These are phyloP conservation scores for Pyrrhoderma noxium DNA, from an alignment of 1,284 basidiomycete genomes.

Conservation along the genomic window DNA sequence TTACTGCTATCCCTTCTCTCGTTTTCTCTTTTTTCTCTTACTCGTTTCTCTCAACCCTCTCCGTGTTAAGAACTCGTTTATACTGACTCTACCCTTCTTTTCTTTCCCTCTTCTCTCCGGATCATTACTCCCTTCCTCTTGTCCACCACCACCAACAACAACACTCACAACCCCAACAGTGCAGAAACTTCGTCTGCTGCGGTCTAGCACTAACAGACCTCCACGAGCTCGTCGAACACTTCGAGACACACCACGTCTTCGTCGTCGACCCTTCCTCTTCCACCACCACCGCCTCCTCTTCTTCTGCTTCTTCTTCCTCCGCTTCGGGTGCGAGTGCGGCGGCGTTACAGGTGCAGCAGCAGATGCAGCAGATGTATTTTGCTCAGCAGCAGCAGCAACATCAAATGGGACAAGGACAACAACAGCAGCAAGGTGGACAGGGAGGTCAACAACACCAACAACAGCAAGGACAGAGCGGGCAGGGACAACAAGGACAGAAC, in stretches of 20 bases:
- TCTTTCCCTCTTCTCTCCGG: too few relatives aligned
- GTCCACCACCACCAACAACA: too few relatives aligned
- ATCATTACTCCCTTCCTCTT: too few relatives aligned
- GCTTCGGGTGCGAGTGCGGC: background rate
- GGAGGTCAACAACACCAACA: conserved; percentile 21
- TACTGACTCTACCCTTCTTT: too few relatives aligned
- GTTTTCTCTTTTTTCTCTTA: too few relatives aligned
- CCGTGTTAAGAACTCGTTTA: too few relatives aligned
- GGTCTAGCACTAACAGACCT: conserved; percentile 73
- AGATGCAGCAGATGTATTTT: conserved; percentile 17
- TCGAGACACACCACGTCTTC: conserved; percentile 77
- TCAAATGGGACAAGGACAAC: background rate
- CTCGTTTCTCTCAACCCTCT: too few relatives aligned
- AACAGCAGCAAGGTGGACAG: background rate
- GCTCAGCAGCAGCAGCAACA: background rate
- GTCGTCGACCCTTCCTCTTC: conserved; percentile 41
- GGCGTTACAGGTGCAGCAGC: conserved; percentile 5
- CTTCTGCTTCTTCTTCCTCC: conserved; percentile 6
- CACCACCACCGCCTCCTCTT: conserved; percentile 21
- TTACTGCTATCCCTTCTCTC: too few relatives aligned
- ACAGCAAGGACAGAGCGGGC: conserved; percentile 13
- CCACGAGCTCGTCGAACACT: conserved; percentile 81
- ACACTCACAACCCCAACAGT: conserved; percentile 38
- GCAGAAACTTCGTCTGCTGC: conserved; percentile 81
- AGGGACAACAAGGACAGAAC: conserved; percentile 2